These are phyloP conservation scores for Cryptococcus neoformans DNA, from an alignment of 1,284 basidiomycete genomes.

Conservation along the genomic window DNA sequence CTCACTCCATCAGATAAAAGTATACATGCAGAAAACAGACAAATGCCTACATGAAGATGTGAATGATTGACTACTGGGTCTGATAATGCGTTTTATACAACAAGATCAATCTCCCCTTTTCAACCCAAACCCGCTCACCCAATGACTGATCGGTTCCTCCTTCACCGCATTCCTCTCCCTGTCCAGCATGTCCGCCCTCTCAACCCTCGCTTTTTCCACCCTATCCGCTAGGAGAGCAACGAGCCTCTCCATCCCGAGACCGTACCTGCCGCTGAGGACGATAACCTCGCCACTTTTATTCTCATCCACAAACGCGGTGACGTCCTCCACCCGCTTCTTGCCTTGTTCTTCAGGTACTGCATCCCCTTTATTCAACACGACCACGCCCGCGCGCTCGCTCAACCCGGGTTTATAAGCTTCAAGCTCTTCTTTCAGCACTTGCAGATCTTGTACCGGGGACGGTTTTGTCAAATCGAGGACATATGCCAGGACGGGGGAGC, in stretches of 20 bases:
- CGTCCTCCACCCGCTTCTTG: slow-evolving; percentile 49
- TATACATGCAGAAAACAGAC: no score
- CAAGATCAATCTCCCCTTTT: neutral
- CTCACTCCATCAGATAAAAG: no score
- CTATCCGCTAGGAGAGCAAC: slow-evolving; percentile 64
- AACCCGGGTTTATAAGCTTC: slow-evolving; percentile 81
- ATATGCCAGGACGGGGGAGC: slow-evolving; percentile 84
- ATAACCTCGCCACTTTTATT: slow-evolving; percentile 43
- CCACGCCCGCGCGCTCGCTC: slow-evolving; percentile 68
- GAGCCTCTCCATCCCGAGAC: slow-evolving; percentile 67
- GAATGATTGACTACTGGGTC: no score
- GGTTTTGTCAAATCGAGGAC: slow-evolving; percentile 79
- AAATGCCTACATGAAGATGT: no score
- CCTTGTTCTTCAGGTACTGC: slow-evolving; percentile 55
- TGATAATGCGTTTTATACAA: no score
- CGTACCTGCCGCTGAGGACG: slow-evolving; percentile 75
- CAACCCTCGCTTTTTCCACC: slow-evolving; percentile 58
- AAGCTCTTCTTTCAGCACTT: slow-evolving; percentile 70
- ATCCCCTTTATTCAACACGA: slow-evolving; percentile 96
- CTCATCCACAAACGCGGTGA: slow-evolving; percentile 23
- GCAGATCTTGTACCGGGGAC: slow-evolving; percentile 71
- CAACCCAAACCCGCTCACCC: neutral
- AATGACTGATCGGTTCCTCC: no score
- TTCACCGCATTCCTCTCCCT: no score
- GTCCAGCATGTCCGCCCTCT: neutral